These are phyloP conservation scores for Orbilia blumenaviensis DNA, from an alignment of 2,329 filamentous ascomycete genomes.

Conservation along the genomic window DNA sequence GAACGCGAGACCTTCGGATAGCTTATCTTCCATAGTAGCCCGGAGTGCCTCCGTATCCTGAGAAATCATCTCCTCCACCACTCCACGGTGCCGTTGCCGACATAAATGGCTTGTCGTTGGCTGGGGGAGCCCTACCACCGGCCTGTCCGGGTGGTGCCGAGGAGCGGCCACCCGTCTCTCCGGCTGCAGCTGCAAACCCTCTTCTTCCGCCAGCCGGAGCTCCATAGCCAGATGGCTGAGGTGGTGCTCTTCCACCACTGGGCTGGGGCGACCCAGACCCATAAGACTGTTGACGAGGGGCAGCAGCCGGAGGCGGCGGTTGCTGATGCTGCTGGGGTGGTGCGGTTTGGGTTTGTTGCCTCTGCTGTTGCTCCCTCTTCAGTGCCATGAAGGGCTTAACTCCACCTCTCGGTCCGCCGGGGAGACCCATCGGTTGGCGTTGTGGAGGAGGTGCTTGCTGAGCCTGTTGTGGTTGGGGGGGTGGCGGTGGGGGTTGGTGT, in stretches of 20 bases:
- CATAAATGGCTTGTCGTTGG: conserved; percentile 34
- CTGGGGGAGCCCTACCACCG: background rate
- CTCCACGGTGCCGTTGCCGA: conserved; percentile 50
- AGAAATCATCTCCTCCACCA: conserved; percentile 22
- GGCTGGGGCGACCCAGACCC: background rate
- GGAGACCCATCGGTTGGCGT: conserved; percentile 23
- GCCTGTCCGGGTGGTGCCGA: background rate
- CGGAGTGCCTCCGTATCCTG: conserved; percentile 21
- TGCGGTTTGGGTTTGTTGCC: conserved; percentile 25
- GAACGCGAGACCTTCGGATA: background rate
- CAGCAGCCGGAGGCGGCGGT: background rate
- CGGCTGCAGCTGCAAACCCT: conserved; percentile 35
- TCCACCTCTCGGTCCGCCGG: conserved; percentile 30
- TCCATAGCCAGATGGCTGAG: conserved; percentile 3
- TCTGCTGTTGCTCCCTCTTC: conserved; percentile 46
- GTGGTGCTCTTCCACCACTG: background rate
- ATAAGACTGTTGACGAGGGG: conserved; percentile 14
- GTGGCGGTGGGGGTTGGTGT: conserved; percentile 28
- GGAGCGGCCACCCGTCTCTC: conserved; percentile 21
- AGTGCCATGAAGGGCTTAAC: conserved; percentile 44
- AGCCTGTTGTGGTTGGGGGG: conserved; percentile 17
- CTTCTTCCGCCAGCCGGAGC: conserved; percentile 18
- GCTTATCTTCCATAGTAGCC: conserved; percentile 39
- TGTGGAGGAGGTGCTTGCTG: conserved; percentile 28
- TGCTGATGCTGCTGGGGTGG: conserved; percentile 37